Evolutionary conservation across 2,329 filamentous ascomycete genomes (phyloP).

Genomic region (Colletotrichum tropicale): DNA sequence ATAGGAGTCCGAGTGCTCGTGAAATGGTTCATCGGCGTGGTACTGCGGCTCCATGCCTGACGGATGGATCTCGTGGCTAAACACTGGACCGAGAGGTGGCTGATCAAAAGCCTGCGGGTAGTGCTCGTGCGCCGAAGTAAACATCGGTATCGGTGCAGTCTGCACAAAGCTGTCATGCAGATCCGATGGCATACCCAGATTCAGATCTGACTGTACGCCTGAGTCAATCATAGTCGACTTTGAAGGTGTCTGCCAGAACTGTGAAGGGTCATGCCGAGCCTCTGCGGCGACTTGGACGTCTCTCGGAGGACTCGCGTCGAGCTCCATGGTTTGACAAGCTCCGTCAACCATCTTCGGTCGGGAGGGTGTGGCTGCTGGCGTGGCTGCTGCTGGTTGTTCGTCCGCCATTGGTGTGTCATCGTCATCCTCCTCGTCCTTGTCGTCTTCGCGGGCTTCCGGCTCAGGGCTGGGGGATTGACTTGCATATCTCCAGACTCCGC

Average conservation of each 20-base stretch:
- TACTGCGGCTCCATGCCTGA: background rate
- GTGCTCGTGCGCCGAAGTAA: slow-evolving; percentile 3
- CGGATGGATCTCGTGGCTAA: background rate
- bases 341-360: slow-evolving; percentile 32
- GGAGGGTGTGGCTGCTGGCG: slow-evolving; percentile 20
- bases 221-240: slow-evolving; percentile 16
- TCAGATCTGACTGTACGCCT: slow-evolving; percentile 7
- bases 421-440: slow-evolving; percentile 27
- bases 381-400: background rate
- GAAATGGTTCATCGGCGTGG: background rate
- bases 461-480: slow-evolving; percentile 76
- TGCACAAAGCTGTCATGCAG: background rate
- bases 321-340: slow-evolving; percentile 32
- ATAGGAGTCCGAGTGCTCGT: background rate
- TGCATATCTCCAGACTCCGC: slow-evolving; percentile 75
- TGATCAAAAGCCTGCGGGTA: slow-evolving; percentile 7
- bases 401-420: slow-evolving; percentile 1
- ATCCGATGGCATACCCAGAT: background rate
- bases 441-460: slow-evolving; percentile 37
- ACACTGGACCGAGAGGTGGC: background rate
- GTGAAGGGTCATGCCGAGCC: background rate
- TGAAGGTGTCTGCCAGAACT: slow-evolving; percentile 7
- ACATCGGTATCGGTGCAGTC: background rate
- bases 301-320: slow-evolving; percentile 21
- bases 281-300: slow-evolving; percentile 19